Evolutionary conservation across 2,329 filamentous ascomycete species (phyloP), one percentile per base, ranked within the genome.

Genomic region (Xylariaceae sp.): DNA sequence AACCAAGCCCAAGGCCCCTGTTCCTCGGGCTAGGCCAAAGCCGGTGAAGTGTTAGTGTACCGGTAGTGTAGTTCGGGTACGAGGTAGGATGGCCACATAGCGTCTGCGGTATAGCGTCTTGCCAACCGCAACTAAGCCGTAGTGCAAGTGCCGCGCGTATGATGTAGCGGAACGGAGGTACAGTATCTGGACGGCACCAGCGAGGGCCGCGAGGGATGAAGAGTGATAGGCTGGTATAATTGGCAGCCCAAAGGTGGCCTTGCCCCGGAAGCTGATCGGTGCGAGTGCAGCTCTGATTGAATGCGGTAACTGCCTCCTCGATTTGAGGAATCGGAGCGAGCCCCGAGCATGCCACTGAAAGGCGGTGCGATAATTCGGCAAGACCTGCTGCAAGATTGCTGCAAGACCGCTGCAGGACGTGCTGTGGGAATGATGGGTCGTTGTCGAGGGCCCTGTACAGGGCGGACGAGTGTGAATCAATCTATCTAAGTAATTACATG

Each of bases 1-100:
- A 57, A 47, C 45, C 26, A 55, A 22, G 34, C 45, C 32, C 40
- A 6, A 26, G 32, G 51, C 47, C 55, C 55, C 55, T 55, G 55
- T 29, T 50, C 18, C 32, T 51, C 19, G 46, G 18, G 21, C 22
- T 51, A 51, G 49, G 16, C 43, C 22, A 39, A 29, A 43, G 18
- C 41, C 41, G 21, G 41, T 29, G 41, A 43, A 21, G 41, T 43
- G 41, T 21, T 43, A 29, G 32, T 34, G 32, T 34, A 15, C 32
- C 32, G 32, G 32, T 34, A 34, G 32, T 34, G 10, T 34, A 34
- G 32, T 34, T 15, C 13, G 13, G 32, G 32, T 10, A 15, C 32
- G 32, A 34, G 32, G 32, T 34, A 34, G 32, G 9, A 34, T 34
- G 10, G 6, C 32, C 3, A 34, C 32, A 13, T 34, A 15, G 6